Evolutionary conservation across 2,329 filamentous ascomycete genomes (phyloP).

Genomic region (Trichophyton schoenleinii): DNA sequence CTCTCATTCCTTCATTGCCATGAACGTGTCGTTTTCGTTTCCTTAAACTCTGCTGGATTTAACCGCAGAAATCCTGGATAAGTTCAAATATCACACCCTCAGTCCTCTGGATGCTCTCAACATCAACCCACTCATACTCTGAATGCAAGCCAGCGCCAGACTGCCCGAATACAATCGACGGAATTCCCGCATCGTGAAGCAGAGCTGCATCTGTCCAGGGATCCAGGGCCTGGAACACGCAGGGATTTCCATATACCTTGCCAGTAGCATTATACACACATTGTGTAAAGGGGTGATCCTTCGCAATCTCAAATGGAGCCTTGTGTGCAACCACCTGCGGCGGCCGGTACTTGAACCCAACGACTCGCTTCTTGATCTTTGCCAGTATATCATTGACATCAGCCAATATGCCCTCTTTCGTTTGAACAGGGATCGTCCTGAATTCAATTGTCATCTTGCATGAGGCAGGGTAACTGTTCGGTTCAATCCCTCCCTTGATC

Average conservation of each 20-base stretch:
- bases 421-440: conserved; percentile 38
- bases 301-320: conserved; percentile 30
- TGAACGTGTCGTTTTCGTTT: neutral
- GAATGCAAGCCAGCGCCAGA: conserved; percentile 39
- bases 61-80: neutral
- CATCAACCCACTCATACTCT: conserved; percentile 40
- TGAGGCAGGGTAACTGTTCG: conserved; percentile 40
- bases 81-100: conserved; percentile 6
- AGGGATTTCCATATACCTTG: conserved; percentile 18
- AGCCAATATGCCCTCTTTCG: conserved; percentile 23
- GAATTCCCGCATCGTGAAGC: conserved; percentile 34
- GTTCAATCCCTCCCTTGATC: conserved; percentile 41
- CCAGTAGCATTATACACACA: conserved; percentile 21
- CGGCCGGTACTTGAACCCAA: conserved; percentile 30
- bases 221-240: conserved; percentile 20
- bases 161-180: conserved; percentile 38
- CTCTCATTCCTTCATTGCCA: neutral
- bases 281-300: conserved; percentile 32
- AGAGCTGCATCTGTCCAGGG: conserved; percentile 44
- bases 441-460: conserved; percentile 40
- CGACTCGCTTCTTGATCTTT: conserved; percentile 21
- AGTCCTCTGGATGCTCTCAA: conserved; percentile 31
- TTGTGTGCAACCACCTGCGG: conserved; percentile 33
- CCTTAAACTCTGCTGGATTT: too few species aligned
- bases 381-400: conserved; percentile 31